These are phyloP conservation scores for Dillenia turbinata DNA, from an alignment of 164 flowering plant genomes.

Conservation along the genomic window DNA sequence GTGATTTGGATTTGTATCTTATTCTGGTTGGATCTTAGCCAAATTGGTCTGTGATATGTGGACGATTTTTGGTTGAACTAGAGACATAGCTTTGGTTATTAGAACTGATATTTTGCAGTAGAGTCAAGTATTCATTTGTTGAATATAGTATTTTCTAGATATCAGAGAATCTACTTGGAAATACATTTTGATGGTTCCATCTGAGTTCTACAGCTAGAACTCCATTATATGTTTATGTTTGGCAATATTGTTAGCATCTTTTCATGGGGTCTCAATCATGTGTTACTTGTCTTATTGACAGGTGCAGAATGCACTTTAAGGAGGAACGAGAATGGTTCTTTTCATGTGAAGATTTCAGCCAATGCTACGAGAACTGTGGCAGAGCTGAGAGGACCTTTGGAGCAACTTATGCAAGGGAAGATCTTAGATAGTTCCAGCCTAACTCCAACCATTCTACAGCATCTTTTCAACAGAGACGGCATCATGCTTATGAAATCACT, in stretches of 20 bases:
- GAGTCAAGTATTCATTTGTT: too few species aligned
- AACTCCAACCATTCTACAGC: conserved; percentile 52
- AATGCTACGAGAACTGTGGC: conserved; percentile 82
- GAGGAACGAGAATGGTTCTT: conserved; percentile 61
- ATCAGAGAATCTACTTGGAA: too few species aligned
- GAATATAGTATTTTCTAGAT: too few species aligned
- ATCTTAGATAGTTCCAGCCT: conserved; percentile 47
- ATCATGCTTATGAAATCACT: conserved; percentile 43
- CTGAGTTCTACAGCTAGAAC: background rate
- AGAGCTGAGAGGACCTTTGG: conserved; percentile 73
- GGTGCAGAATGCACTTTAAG: conserved; percentile 53
- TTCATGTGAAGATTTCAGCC: conserved; percentile 69
- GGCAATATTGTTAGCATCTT: background rate
- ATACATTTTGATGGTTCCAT: too few species aligned
- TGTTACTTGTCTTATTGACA: conserved; percentile 19
- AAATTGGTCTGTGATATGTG: too few species aligned
- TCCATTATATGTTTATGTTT: background rate
- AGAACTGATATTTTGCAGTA: too few species aligned
- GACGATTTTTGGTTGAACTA: too few species aligned
- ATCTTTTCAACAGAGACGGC: conserved; percentile 64
- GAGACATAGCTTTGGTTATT: too few species aligned
- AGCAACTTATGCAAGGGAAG: conserved; percentile 76
- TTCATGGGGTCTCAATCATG: background rate
- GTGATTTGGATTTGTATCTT: too few species aligned
- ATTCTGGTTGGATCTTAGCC: too few species aligned